Evolutionary conservation across 2,329 filamentous ascomycete species (phyloP).

Genomic region (Nemania sp.): DNA sequence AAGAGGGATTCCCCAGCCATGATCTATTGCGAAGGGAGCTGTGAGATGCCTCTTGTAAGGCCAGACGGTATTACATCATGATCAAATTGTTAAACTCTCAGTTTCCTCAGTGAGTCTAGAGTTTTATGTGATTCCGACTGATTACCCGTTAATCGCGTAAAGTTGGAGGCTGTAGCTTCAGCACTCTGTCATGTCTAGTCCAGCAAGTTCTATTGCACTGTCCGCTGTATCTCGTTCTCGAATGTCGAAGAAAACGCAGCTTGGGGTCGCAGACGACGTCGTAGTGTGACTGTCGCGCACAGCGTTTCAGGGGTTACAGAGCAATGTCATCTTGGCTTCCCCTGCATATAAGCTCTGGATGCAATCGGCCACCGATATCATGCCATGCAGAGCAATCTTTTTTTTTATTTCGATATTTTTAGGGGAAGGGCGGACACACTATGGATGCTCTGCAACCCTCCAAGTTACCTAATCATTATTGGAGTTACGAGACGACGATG

Average conservation of each 20-base stretch:
- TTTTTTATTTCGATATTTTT: no score
- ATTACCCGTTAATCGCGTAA: no score
- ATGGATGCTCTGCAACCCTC: not conserved
- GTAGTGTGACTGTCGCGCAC: conserved; percentile 10
- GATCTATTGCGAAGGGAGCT: not conserved
- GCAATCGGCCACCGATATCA: not conserved
- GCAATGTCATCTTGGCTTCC: conserved; percentile 3
- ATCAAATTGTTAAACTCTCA: no score
- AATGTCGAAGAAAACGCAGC: no score
- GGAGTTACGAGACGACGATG: not conserved
- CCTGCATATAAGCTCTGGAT: not conserved
- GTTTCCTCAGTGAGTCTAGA: no score
- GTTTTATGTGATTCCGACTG: no score
- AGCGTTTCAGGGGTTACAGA: conserved; percentile 19
- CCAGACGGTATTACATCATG: no score
- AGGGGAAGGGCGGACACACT: not conserved
- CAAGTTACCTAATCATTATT: no score
- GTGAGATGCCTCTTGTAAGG: no score
- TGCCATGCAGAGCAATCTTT: no score
- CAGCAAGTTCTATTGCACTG: not conserved
- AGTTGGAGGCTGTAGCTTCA: not conserved
- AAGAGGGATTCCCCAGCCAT: not conserved
- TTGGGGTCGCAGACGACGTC: not conserved
- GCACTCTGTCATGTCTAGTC: not conserved
- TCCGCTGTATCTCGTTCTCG: not conserved